Percentiles rank a stretch among this genome's conserved stretches.
Conservation (phyloP, 2,329 filamentous ascomycete genomes). For the Drechslerella dactyloides region DNA sequence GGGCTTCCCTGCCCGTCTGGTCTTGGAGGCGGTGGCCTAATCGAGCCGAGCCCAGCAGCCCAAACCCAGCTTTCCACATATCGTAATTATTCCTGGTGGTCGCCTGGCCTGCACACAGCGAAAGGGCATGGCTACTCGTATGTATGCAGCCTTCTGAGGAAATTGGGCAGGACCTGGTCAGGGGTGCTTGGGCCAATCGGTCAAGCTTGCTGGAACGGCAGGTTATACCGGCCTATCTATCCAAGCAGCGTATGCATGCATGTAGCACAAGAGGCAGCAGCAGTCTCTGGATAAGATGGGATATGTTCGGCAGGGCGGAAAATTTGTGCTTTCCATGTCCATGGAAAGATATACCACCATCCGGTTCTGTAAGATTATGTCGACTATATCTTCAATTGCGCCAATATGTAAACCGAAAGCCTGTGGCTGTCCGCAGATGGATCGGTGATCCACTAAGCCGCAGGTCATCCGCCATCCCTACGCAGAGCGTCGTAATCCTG, state of each 20-base stretch:
- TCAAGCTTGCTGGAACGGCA: conserved; percentile 8
- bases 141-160: conserved; percentile 38
- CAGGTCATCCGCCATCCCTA: too few species aligned
- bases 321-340: background rate
- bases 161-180: conserved; percentile 36
- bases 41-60: conserved; percentile 41
- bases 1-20: conserved; percentile 24
- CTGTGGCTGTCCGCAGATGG: too few species aligned
- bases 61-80: conserved; percentile 35
- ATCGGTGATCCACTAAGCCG: too few species aligned
- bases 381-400: too few species aligned
- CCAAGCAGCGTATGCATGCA: background rate
- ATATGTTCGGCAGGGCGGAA: background rate
- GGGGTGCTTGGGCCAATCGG: conserved; percentile 36
- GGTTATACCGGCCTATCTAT: conserved; percentile 2
- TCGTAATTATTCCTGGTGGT: conserved; percentile 9
- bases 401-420: too few species aligned
- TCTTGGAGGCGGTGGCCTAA: conserved; percentile 36
- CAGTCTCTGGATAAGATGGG: too few species aligned
- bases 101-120: too few species aligned
- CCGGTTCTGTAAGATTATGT: too few species aligned
- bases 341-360: too few species aligned
- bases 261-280: background rate
- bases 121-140: conserved; percentile 6
- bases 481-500: too few species aligned